A percentile compares a stretch with the other conserved stretches of the same genome.
These are phyloP conservation scores for Moringa oleifera DNA, from an alignment of 345 rosid genomes.

Conservation along the genomic window DNA sequence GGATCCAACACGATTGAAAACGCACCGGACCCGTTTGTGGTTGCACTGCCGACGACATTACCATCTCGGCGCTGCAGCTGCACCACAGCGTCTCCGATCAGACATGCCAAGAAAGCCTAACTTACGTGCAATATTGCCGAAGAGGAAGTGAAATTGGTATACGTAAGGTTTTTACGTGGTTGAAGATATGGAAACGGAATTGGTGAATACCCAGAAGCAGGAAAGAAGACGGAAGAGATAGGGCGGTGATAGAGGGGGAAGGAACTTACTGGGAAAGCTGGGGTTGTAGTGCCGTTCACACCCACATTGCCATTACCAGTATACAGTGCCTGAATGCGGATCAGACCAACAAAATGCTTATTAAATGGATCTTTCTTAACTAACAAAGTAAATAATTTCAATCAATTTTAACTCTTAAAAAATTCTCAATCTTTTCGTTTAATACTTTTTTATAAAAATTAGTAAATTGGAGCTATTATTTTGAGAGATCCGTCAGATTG, in stretches of 20 bases:
- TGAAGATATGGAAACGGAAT: not conserved
- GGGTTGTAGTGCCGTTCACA: constrained; percentile 32
- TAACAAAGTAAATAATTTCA: too few species aligned
- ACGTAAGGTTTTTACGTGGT: not conserved
- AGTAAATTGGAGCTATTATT: too few species aligned
- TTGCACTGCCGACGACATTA: constrained; percentile 34
- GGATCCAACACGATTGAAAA: constrained; percentile 40
- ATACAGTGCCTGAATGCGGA: constrained; percentile 40
- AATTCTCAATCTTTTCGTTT: too few species aligned
- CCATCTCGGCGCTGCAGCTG: constrained; percentile 42
- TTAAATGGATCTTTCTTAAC: too few species aligned
- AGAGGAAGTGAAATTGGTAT: not conserved
- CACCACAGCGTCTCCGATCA: constrained; percentile 60
- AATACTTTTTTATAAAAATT: too few species aligned
- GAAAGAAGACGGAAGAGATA: not conserved
- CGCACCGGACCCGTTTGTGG: constrained; percentile 33
- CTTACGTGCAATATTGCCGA: too few species aligned
- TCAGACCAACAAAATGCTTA: constrained; percentile 35
- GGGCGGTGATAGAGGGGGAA: not conserved
- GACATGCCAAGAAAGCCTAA: too few species aligned
- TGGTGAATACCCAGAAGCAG: too few species aligned
- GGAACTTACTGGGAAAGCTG: constrained; percentile 43
- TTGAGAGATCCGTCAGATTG: too few species aligned
- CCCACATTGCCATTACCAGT: constrained; percentile 30
- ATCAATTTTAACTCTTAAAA: too few species aligned